Base-by-base conservation (phyloP, 2,329 filamentous ascomycete species). In the Sporothrix mexicana region DNA sequence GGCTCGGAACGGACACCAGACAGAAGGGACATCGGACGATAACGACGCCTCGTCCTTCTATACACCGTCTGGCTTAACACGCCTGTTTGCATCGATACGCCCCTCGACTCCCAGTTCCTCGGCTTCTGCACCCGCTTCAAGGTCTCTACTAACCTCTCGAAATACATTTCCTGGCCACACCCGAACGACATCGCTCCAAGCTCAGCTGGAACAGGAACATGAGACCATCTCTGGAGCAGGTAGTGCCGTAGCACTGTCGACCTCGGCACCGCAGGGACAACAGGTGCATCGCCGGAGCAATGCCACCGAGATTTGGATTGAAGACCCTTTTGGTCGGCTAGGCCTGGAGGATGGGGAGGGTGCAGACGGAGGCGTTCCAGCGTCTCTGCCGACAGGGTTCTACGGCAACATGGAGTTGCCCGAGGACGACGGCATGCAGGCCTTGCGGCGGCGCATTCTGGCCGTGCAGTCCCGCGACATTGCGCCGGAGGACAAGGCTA, bases 391-490 rank as follows among this genome's bases (percentile, higher is more conserved):
- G 10, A 13, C 70, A 0, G 72, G 49, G 1, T 74, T 77, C 73
- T 77, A 76, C 66, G 79, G 78, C 15, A 79, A 77, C 53, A 81
- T 53, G 75, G 77, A 79, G 55, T 79, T 94, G 55, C 92, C 93
- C 0, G 93, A 91, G 78, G 92, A 95, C 78, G 93, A 96, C 84
- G 93, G 93, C 61, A 95, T 93, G 91, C 85, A 87, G 20, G 81
- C 83, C 71, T 80, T 95, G 77, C 86, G 93, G 77, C 85, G 83
- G 75, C 88, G 88, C 74, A 94, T 96, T 76, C 86, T 92, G 73
- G 84, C 84, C 25, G 91, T 95, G 74, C 91, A 93, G 79, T 84
- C 87, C 36, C 85, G 86, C 76, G 84, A 89, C 30, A 84, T 90
- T 66, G 80, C 87, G 3, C 84, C 86, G 59, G 79, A 84, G 7